These are phyloP conservation scores for Parsonsia alboflavescens DNA, from an alignment of 257 asterid species.

Conservation along the genomic window DNA sequence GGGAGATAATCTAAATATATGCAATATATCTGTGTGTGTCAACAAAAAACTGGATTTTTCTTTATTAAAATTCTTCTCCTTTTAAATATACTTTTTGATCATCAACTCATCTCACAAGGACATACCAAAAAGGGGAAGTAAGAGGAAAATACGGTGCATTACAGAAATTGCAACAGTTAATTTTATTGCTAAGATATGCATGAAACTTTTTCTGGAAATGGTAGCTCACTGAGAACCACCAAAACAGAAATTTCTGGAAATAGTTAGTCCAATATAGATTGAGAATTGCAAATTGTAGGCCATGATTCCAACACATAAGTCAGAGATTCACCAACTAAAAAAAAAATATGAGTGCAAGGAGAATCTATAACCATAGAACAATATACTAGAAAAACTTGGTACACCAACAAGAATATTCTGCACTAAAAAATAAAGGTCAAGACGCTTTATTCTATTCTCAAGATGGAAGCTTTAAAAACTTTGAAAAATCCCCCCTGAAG, in stretches of 20 bases:
- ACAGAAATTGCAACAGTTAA: background rate
- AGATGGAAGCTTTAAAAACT: background rate
- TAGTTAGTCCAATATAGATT: background rate
- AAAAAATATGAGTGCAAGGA: background rate
- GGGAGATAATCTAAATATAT: background rate
- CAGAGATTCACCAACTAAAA: conserved; percentile 9
- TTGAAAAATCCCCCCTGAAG: background rate
- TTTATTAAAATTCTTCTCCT: background rate
- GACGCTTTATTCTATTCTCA: background rate
- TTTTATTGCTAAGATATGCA: background rate
- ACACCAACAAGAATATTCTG: conserved; percentile 1
- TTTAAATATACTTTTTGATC: background rate
- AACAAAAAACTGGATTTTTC: too few species aligned
- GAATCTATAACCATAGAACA: background rate
- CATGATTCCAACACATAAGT: conserved; percentile 1
- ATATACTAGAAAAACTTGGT: background rate
- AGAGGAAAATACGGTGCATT: background rate
- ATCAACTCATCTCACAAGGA: background rate
- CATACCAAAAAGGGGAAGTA: background rate
- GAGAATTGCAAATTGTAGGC: background rate
- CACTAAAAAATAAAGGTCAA: background rate
- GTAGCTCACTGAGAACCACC: background rate
- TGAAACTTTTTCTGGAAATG: background rate
- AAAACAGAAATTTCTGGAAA: conserved; percentile 5
- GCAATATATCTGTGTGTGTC: background rate